Conservation (phyloP, 495 filamentous ascomycete species). For the Penicillium maclennaniae region DNA sequence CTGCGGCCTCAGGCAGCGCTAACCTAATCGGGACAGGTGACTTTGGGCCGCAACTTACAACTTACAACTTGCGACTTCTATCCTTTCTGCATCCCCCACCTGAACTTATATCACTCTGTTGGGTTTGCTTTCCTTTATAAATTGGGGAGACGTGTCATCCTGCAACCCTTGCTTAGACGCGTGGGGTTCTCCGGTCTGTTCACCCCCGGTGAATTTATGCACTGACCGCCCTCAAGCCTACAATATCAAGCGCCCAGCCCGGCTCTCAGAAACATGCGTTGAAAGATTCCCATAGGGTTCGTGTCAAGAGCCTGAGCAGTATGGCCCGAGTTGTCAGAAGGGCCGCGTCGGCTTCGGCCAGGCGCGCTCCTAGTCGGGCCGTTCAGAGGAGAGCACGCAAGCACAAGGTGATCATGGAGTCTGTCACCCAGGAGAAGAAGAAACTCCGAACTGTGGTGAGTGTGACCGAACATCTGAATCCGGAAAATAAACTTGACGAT, state of each 20-base stretch:
- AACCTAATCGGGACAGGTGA: constrained; percentile 20
- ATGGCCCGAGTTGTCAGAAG: constrained; percentile 42
- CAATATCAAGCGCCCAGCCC: background rate
- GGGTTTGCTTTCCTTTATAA: background rate
- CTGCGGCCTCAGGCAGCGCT: constrained; percentile 22
- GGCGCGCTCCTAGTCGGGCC: constrained; percentile 32
- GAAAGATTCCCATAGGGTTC: constrained; percentile 12
- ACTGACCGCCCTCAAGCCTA: constrained; percentile 7
- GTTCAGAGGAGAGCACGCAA: constrained; percentile 38
- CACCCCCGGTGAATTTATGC: constrained; percentile 1
- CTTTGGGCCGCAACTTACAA: constrained; percentile 26
- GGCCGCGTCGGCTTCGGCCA: constrained; percentile 29
- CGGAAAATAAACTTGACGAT: constrained; percentile 19
- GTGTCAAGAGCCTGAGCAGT: constrained; percentile 17
- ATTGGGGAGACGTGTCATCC: constrained; percentile 1
- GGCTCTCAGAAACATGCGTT: constrained; percentile 8
- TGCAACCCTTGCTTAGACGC: background rate
- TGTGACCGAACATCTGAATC: constrained; percentile 14
- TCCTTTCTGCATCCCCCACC: background rate
- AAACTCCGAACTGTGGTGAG: constrained; percentile 55
- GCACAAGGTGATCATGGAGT: constrained; percentile 58
- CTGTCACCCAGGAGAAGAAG: constrained; percentile 57
- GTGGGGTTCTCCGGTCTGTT: background rate
- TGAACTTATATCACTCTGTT: background rate
- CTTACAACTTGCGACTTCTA: constrained; percentile 7